Evolutionary conservation across 1,284 basidiomycete species (phyloP).

Genomic region (Cerioporus squamosus): DNA sequence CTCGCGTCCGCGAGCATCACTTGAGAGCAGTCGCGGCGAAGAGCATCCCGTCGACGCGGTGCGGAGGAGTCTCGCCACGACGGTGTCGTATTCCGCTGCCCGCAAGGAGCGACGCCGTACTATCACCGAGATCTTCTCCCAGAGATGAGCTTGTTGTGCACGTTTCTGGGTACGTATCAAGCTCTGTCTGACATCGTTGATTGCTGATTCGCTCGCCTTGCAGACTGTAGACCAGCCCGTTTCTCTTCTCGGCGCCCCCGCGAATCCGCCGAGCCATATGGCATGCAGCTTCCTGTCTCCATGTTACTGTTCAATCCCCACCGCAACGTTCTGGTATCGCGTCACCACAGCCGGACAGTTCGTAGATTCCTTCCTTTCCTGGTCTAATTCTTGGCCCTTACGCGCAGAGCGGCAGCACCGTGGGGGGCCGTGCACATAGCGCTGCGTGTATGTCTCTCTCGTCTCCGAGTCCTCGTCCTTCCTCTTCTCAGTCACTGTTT

Average conservation of each 20-base stretch:
- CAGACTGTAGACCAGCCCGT: conserved; percentile 19
- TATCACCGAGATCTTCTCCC: conserved; percentile 52
- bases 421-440: not conserved
- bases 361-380: conserved; percentile 13
- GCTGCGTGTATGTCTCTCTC: not conserved
- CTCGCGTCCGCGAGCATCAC: conserved; percentile 46
- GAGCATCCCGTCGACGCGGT: conserved; percentile 31
- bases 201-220: not conserved
- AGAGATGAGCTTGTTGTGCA: conserved; percentile 23
- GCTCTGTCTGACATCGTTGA: not conserved
- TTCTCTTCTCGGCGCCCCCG: not conserved
- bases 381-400: conserved; percentile 19
- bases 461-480: no score
- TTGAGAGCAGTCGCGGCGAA: conserved; percentile 45
- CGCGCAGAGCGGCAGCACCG: conserved; percentile 13
- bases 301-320: conserved; percentile 1
- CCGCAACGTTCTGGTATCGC: conserved; percentile 9
- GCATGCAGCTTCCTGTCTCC: not conserved
- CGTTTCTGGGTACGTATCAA: conserved; percentile 7
- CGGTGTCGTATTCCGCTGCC: conserved; percentile 39
- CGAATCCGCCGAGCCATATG: not conserved
- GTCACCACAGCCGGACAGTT: conserved; percentile 16
- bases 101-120: conserved; percentile 50
- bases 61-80: conserved; percentile 39
- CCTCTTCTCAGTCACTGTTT: conserved; percentile 11